These are phyloP conservation scores for Dendrostoma leiphaemia DNA, from an alignment of 2,329 filamentous ascomycete genomes.

Conservation along the genomic window DNA sequence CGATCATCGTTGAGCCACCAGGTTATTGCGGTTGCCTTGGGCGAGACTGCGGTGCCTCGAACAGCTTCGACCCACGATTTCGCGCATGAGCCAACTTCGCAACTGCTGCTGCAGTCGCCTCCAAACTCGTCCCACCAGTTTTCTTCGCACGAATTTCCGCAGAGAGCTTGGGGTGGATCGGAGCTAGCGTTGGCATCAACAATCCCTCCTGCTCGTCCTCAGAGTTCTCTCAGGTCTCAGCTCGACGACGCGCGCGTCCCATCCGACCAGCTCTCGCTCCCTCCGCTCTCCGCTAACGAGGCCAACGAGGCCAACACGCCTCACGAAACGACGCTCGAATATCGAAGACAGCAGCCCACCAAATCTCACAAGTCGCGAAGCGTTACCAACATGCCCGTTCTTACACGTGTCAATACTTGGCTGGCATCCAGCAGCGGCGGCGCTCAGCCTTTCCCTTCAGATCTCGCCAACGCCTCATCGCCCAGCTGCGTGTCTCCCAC, in stretches of 20 bases:
- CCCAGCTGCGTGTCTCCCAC: slow-evolving; percentile 15
- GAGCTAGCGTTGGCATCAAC: slow-evolving; percentile 5
- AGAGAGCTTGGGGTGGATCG: not conserved
- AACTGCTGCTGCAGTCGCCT: not conserved
- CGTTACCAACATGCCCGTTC: slow-evolving; percentile 6
- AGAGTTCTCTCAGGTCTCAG: not conserved
- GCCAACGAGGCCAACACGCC: too few relatives aligned
- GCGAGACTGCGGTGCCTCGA: slow-evolving; percentile 3
- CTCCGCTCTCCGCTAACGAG: slow-evolving; percentile 4
- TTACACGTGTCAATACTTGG: slow-evolving; percentile 18
- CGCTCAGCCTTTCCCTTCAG: not conserved
- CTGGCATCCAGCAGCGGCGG: slow-evolving; percentile 15
- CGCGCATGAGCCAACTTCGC: not conserved
- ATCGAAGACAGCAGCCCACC: not conserved
- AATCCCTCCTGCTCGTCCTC: not conserved
- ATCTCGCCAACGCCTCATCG: not conserved
- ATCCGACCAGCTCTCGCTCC: slow-evolving; percentile 6
- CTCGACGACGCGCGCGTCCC: not conserved
- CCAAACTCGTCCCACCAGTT: not conserved
- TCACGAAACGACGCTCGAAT: not conserved
- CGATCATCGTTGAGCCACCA: slow-evolving; percentile 19
- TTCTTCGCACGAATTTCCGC: not conserved
- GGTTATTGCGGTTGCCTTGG: slow-evolving; percentile 1
- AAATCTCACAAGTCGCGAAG: slow-evolving; percentile 14
- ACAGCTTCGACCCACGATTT: not conserved